These are phyloP conservation scores for Effrenium voratum DNA, from an alignment of 73 alveolate genomes.

Conservation along the genomic window DNA sequence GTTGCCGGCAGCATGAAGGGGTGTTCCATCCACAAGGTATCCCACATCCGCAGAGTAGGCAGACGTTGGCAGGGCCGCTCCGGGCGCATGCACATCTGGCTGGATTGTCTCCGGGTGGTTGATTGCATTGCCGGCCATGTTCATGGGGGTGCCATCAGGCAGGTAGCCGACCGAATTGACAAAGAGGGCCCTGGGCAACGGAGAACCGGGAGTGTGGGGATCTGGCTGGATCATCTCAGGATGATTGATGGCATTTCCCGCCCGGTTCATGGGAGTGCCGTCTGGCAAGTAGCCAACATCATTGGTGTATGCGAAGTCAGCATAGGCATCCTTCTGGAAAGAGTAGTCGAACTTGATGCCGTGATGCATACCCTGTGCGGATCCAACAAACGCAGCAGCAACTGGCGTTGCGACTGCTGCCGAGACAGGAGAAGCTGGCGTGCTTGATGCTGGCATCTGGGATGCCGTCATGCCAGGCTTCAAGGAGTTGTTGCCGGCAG, in stretches of 20 bases:
- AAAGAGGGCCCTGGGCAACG: slow-evolving; percentile 32
- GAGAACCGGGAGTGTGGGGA: slow-evolving; percentile 20
- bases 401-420: neutral
- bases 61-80: neutral
- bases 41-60: too few species aligned
- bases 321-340: too few species aligned
- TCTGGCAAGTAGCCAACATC: slow-evolving; percentile 20
- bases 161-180: neutral
- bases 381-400: neutral
- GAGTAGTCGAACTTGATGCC: neutral
- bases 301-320: too few species aligned
- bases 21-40: too few species aligned
- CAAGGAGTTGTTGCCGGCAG: too few species aligned
- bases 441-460: too few species aligned
- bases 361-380: neutral
- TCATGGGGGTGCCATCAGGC: too few species aligned
- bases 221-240: slow-evolving; percentile 27
- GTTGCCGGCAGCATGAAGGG: too few species aligned
- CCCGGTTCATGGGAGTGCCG: slow-evolving; percentile 39
- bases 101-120: too few species aligned
- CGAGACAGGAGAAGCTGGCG: neutral
- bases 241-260: slow-evolving; percentile 11
- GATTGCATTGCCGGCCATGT: too few species aligned
- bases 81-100: neutral
- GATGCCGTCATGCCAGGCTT: too few species aligned